These are phyloP conservation scores for Zizania palustris DNA, from an alignment of 202 grass and related monocot genomes.

Conservation along the genomic window DNA sequence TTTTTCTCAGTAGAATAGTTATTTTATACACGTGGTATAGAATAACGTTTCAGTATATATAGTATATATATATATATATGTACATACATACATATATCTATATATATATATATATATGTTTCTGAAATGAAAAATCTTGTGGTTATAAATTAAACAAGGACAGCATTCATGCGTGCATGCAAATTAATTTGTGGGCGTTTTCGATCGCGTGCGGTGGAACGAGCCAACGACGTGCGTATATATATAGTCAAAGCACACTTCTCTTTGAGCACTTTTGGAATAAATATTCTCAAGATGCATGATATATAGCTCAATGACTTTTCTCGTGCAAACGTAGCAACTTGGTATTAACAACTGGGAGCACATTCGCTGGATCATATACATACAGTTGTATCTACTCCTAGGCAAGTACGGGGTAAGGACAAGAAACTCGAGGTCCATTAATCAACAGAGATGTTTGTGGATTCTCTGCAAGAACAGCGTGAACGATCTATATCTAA, in stretches of 20 bases:
- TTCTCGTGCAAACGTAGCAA: not conserved
- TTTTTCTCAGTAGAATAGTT: too few relatives aligned
- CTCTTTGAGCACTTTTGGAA: not conserved
- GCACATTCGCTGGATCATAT: not conserved
- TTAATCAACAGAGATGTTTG: not conserved
- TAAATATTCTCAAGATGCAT: not conserved
- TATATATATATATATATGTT: not conserved
- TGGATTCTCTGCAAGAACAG: not conserved
- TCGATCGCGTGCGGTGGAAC: not conserved
- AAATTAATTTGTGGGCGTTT: not conserved
- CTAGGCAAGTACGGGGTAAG: not conserved
- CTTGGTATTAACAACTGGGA: not conserved
- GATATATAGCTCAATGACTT: not conserved
- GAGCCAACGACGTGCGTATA: not conserved
- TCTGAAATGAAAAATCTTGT: too few relatives aligned
- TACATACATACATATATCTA: not conserved
- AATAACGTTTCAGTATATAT: too few relatives aligned
- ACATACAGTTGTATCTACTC: not conserved
- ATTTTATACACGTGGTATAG: too few relatives aligned
- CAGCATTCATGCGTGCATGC: not conserved
- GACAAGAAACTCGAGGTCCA: not conserved
- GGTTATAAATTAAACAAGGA: too few relatives aligned
- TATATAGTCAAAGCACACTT: conserved; percentile 6
- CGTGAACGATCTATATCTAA: not conserved
- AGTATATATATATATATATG: not conserved